A percentile compares a stretch with the other conserved stretches of the same genome.
Conservation (phyloP, 192 early-diverging fungal genomes). For the Martensiomyces pterosporus region DNA sequence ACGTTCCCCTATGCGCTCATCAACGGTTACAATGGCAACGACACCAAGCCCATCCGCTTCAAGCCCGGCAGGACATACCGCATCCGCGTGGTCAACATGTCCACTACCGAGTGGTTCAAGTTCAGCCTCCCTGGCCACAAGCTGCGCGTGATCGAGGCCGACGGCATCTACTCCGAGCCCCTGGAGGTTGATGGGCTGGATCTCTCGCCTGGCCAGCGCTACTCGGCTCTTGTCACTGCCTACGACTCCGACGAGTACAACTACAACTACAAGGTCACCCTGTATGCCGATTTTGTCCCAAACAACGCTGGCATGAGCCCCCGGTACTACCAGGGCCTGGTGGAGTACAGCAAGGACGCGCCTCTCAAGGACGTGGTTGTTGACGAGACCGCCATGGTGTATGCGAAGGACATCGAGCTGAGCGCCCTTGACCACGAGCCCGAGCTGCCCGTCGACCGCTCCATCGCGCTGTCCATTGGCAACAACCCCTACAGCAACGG, state of each 20-base stretch:
- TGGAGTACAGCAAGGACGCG: slow-evolving; percentile 57
- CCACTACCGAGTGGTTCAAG: slow-evolving; percentile 60
- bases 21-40: slow-evolving; percentile 42
- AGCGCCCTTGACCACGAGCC: slow-evolving; percentile 47
- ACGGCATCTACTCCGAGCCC: slow-evolving; percentile 62
- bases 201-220: slow-evolving; percentile 67
- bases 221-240: slow-evolving; percentile 72
- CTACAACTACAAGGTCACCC: slow-evolving; percentile 59
- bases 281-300: slow-evolving; percentile 53
- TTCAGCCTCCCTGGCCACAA: slow-evolving; percentile 72
- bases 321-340: slow-evolving; percentile 49
- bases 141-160: slow-evolving; percentile 74
- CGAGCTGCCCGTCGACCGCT: slow-evolving; percentile 46
- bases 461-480: slow-evolving; percentile 45
- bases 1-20: slow-evolving; percentile 51
- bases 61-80: slow-evolving; percentile 73
- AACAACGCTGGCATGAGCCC: slow-evolving; percentile 42
- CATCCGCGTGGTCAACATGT: slow-evolving; percentile 74
- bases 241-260: slow-evolving; percentile 55
- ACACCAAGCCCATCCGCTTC: slow-evolving; percentile 55
- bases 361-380: slow-evolving; percentile 44
- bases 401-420: slow-evolving; percentile 49
- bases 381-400: slow-evolving; percentile 13
- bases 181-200: slow-evolving; percentile 50
- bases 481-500: slow-evolving; percentile 59